Evolutionary conservation across 208 protist species (phyloP).

Genomic region (Wallacemonas sp.): DNA sequence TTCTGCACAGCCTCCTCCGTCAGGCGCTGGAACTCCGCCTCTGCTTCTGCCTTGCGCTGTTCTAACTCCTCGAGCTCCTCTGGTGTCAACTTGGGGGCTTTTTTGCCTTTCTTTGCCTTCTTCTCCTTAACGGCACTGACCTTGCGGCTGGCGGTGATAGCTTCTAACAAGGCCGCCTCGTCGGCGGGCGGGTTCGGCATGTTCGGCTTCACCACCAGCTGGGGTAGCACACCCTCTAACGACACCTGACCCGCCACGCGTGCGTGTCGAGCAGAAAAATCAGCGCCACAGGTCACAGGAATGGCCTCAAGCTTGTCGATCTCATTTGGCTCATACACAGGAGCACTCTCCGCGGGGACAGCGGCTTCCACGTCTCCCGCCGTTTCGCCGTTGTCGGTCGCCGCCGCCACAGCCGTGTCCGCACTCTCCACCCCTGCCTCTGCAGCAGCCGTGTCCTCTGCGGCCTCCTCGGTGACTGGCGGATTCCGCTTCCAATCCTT

Average conservation of each 20-base stretch:
- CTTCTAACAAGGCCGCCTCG: slow-evolving; percentile 4
- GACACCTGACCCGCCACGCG: slow-evolving; percentile 41
- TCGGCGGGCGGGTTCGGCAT: slow-evolving; percentile 38
- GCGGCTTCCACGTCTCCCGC: not conserved
- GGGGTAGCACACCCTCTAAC: slow-evolving; percentile 60
- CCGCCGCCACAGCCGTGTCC: slow-evolving; percentile 1
- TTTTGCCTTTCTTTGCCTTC: slow-evolving; percentile 31
- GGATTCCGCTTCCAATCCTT: slow-evolving; percentile 23
- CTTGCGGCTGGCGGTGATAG: slow-evolving; percentile 15
- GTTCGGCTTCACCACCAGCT: slow-evolving; percentile 69
- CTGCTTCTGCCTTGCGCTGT: slow-evolving; percentile 51
- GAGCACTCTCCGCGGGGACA: not conserved
- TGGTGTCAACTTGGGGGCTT: slow-evolving; percentile 53
- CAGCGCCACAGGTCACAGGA: slow-evolving; percentile 31
- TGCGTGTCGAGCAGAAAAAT: slow-evolving; percentile 44
- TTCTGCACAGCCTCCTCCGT: slow-evolving; percentile 60
- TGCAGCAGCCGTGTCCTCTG: not conserved
- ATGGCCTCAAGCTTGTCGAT: slow-evolving; percentile 21
- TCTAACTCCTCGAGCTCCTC: slow-evolving; percentile 73
- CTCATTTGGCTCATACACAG: not conserved
- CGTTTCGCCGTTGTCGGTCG: slow-evolving; percentile 20
- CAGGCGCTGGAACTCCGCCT: slow-evolving; percentile 55
- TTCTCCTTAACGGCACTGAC: slow-evolving; percentile 18
- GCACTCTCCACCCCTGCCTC: not conserved
- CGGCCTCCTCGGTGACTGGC: not conserved